Evolutionary conservation across 1,284 basidiomycete genomes (phyloP).

Genomic region (Exsudoporus floridanus): DNA sequence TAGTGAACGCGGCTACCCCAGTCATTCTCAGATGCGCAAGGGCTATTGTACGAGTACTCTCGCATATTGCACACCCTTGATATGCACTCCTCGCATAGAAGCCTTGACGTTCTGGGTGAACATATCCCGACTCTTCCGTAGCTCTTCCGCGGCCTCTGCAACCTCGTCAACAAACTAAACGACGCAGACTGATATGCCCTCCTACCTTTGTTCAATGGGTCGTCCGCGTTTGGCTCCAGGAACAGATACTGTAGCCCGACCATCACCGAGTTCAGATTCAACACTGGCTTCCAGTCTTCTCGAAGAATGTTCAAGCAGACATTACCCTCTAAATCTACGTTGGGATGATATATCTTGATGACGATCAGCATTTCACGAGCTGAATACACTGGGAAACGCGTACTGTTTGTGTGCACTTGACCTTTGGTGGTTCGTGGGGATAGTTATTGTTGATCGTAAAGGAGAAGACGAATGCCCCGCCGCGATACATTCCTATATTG

Average conservation of each 20-base stretch:
- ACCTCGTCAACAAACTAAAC: slow-evolving; percentile 13
- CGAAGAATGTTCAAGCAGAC: slow-evolving; percentile 96
- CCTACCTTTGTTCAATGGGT: slow-evolving; percentile 97
- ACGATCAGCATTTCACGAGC: slow-evolving; percentile 4
- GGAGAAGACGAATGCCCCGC: slow-evolving; percentile 90
- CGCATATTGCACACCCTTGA: slow-evolving; percentile 79
- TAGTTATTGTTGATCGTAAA: slow-evolving; percentile 98
- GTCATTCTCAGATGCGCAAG: not conserved
- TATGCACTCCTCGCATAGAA: slow-evolving; percentile 76
- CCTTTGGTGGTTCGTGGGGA: slow-evolving; percentile 98
- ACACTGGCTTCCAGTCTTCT: slow-evolving; percentile 99
- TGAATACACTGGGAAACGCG: slow-evolving; percentile 24
- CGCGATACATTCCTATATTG: slow-evolving; percentile 91
- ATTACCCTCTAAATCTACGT: slow-evolving; percentile 96
- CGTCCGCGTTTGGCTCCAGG: slow-evolving; percentile 97
- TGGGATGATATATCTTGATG: slow-evolving; percentile 95
- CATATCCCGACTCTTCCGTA: slow-evolving; percentile 78
- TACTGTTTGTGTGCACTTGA: slow-evolving; percentile 95
- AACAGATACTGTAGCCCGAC: slow-evolving; percentile 98
- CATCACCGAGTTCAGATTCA: slow-evolving; percentile 97
- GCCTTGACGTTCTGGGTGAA: slow-evolving; percentile 82
- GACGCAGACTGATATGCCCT: not conserved
- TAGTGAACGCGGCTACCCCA: not conserved
- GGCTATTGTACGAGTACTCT: slow-evolving; percentile 57
- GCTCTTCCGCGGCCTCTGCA: slow-evolving; percentile 91